Evolutionary conservation across 2,329 filamentous ascomycete species (phyloP).

Genomic region (Trichoderma sp.): DNA sequence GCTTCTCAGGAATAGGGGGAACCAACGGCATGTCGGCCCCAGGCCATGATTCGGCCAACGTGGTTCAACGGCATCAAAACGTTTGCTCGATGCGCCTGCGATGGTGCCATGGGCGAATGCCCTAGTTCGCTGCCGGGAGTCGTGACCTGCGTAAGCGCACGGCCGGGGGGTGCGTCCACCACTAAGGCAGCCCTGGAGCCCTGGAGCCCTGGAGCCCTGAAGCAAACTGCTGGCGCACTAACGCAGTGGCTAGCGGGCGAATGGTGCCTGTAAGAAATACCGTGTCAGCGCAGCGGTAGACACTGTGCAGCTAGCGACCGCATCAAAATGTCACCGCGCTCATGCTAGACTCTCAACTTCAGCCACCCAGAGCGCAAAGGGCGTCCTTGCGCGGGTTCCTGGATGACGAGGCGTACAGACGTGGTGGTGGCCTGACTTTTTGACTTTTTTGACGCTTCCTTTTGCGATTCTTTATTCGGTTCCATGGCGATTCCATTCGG

Average conservation of each 20-base stretch:
- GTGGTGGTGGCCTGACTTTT: slow-evolving; percentile 1
- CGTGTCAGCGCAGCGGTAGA: fast-evolving
- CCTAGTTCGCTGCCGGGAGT: slow-evolving; percentile 11
- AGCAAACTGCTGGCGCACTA: not conserved
- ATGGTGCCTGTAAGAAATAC: not conserved
- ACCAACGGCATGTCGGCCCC: not conserved
- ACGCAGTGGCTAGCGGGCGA: not conserved
- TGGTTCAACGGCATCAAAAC: not conserved
- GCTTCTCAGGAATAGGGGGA: not conserved
- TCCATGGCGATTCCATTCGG: not conserved
- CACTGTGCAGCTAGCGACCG: not conserved
- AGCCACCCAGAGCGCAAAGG: not conserved
- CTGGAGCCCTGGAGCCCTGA: no score
- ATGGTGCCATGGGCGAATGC: slow-evolving; percentile 15
- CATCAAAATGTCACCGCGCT: not conserved
- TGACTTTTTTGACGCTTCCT: not conserved
- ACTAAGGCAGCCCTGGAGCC: no score
- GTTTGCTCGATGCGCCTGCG: slow-evolving; percentile 5
- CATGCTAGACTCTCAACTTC: not conserved
- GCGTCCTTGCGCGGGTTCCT: slow-evolving; percentile 3
- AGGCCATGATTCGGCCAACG: not conserved
- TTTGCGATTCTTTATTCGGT: not conserved
- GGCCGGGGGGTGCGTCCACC: slow-evolving; percentile 9
- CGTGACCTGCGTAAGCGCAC: slow-evolving; percentile 17
- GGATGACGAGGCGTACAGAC: not conserved